Conservation (phyloP, 2,329 filamentous ascomycete genomes). For the Trichophyton schoenleinii region DNA sequence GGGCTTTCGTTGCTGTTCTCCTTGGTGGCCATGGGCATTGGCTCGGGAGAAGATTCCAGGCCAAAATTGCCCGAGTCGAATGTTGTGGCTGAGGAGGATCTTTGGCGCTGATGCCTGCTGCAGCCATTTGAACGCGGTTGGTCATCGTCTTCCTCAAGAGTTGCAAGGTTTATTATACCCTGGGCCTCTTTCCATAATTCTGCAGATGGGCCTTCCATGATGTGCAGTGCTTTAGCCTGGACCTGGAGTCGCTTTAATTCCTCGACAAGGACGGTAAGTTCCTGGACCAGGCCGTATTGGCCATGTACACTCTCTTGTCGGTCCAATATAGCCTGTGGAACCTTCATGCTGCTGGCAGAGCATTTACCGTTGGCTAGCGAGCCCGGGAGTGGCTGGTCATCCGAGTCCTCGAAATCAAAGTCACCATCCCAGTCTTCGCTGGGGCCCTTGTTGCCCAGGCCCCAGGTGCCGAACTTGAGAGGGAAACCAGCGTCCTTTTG, state of each 20-base stretch:
- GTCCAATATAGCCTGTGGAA: conserved; percentile 51
- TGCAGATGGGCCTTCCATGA: conserved; percentile 42
- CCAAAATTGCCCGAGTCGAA: conserved; percentile 1
- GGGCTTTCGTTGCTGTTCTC: neutral
- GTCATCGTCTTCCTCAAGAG: conserved; percentile 49
- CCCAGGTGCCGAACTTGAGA: conserved; percentile 53
- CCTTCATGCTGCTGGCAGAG: conserved; percentile 33
- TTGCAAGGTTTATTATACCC: conserved; percentile 54
- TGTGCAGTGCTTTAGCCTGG: conserved; percentile 41
- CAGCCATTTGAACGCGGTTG: neutral
- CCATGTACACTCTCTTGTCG: conserved; percentile 53
- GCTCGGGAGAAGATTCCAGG: conserved; percentile 3
- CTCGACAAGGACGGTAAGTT: conserved; percentile 52
- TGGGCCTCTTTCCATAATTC: conserved; percentile 53
- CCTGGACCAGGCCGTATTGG: conserved; percentile 51
- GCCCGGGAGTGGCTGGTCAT: conserved; percentile 20
- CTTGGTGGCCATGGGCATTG: neutral
- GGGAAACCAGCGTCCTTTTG: conserved; percentile 37
- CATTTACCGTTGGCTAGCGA: conserved; percentile 10
- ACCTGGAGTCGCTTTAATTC: conserved; percentile 50
- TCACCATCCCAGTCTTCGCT: conserved; percentile 59
- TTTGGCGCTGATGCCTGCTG: neutral
- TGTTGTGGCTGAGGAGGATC: conserved; percentile 8
- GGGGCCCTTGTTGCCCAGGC: conserved; percentile 52
- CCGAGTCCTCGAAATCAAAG: conserved; percentile 48